These are phyloP conservation scores for Botrytis cinerea DNA, from an alignment of 2,329 filamentous ascomycete genomes.

Conservation along the genomic window DNA sequence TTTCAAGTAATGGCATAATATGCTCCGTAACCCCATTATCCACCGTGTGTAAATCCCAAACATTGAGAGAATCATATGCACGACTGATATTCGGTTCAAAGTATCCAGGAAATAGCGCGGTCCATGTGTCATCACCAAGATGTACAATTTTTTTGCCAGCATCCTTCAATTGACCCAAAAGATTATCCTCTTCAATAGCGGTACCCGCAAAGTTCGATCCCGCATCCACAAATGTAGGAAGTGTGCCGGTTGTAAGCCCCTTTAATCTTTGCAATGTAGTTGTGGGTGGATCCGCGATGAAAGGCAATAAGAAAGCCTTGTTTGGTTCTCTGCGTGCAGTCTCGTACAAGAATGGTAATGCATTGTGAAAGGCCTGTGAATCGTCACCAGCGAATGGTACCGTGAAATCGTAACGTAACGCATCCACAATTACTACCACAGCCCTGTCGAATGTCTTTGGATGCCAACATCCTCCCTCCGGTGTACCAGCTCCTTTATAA, in stretches of 20 bases:
- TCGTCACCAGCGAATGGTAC: constrained; percentile 62
- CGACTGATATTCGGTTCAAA: constrained; percentile 84
- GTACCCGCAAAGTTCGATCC: constrained; percentile 95
- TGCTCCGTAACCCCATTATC: constrained; percentile 94
- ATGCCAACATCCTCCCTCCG: constrained; percentile 87
- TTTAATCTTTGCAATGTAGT: constrained; percentile 91
- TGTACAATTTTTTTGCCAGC: constrained; percentile 81
- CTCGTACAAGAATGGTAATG: constrained; percentile 83
- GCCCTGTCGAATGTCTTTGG: constrained; percentile 91
- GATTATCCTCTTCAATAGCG: constrained; percentile 90
- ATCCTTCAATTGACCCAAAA: constrained; percentile 63
- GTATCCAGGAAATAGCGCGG: constrained; percentile 87
- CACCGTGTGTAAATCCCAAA: constrained; percentile 95
- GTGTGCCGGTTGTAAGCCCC: constrained; percentile 88
- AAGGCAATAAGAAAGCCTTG: constrained; percentile 87
- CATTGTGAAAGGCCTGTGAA: constrained; percentile 73
- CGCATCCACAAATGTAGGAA: constrained; percentile 91
- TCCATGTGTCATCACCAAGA: constrained; percentile 98
- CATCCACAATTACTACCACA: constrained; percentile 87
- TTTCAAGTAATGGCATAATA: constrained; percentile 77
- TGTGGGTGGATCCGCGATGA: constrained; percentile 96
- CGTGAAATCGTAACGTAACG: constrained; percentile 94
- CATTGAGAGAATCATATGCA: constrained; percentile 96
- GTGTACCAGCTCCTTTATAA: constrained; percentile 40
- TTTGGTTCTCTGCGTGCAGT: constrained; percentile 71